Base-by-base conservation (phyloP, 192 early-diverging fungal species). In the Endogone sp. region DNA sequence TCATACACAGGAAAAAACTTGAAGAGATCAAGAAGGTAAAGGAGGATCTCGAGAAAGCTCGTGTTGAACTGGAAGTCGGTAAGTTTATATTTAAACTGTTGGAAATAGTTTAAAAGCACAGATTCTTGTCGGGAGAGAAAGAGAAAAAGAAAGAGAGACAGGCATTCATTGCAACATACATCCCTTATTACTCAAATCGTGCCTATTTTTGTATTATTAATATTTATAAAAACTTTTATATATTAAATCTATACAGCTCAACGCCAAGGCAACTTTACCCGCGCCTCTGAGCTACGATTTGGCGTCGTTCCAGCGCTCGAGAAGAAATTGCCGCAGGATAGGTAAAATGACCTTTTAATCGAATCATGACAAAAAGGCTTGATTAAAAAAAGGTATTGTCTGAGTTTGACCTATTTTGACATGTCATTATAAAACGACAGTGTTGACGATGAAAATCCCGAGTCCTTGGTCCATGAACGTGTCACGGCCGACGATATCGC, bases 401-500 rank as follows among this genome's bases (percentile, higher is more conserved):
- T n/a, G n/a, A n/a, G n/a, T n/a, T 55, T 30, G 37, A 20, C 21
- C 3, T 16, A 3, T 57, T 44, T 72, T 26, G 23, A 4, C 21
- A 28, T 54, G n/a, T n/a, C n/a, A n/a, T n/a, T n/a, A n/a, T n/a
- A n/a, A n/a, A n/a, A n/a, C 37, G 24, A 11, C 29, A 68, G 28
- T 16, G 37, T 27, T 69, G 37, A 28, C 20, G 60, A 72, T 16
- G 67, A 82, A 56, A 69, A 81, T n/a, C 64, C 78, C 4, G 85
- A 83, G 25, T 83, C 79, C 49, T 71, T 93, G 55, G 82, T 93
- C 23, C 91, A 92, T 74, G 92, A 93, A 75, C 84, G 90, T 58
- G 92, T 93, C 20, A 92, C 91, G 3, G 79, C 90, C 3, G 88
- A 93, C 59, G 86, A 88, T 66, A 93, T 92, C 74, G 90, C 90